A percentile compares a stretch with the other conserved stretches of the same genome.
Conservation (phyloP, 352 stramenopile genomes). For the Globisporangium irregulare region DNA sequence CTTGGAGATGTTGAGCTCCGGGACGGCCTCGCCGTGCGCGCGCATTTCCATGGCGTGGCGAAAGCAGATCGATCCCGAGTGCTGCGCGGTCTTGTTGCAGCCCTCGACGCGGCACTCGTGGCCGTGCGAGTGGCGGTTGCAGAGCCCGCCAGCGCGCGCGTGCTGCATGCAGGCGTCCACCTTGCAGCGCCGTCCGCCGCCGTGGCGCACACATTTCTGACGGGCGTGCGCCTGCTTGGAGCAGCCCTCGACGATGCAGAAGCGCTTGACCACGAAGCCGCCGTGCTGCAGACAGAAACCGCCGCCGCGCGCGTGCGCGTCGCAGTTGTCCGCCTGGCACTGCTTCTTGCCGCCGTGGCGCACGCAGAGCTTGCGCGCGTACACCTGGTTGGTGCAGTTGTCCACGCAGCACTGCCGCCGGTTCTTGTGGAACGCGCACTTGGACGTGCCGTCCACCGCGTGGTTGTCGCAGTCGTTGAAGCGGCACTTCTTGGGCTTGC, state of each 20-base stretch:
- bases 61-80: conserved; percentile 75
- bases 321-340: conserved; percentile 70
- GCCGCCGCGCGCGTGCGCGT: conserved; percentile 66
- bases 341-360: conserved; percentile 80
- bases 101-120: conserved; percentile 74
- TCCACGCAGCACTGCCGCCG: conserved; percentile 72
- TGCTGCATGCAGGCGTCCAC: conserved; percentile 76
- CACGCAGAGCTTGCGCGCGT: conserved; percentile 78
- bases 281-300: conserved; percentile 78
- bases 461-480: conserved; percentile 84
- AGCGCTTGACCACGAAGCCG: conserved; percentile 80
- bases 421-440: conserved; percentile 85
- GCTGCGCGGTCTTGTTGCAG: conserved; percentile 80
- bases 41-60: conserved; percentile 75
- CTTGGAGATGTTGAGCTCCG: conserved; percentile 78
- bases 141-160: conserved; percentile 61
- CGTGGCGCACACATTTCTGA: conserved; percentile 76
- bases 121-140: conserved; percentile 72
- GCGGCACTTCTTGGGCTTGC: conserved; percentile 59
- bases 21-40: conserved; percentile 63
- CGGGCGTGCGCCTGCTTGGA: conserved; percentile 73
- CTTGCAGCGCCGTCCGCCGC: conserved; percentile 64
- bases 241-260: conserved; percentile 78
- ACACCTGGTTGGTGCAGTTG: conserved; percentile 85
- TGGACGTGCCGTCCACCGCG: conserved; percentile 64